Evolutionary conservation across 176 grass and related monocot species (phyloP).

Genomic region (Musa beccarii): DNA sequence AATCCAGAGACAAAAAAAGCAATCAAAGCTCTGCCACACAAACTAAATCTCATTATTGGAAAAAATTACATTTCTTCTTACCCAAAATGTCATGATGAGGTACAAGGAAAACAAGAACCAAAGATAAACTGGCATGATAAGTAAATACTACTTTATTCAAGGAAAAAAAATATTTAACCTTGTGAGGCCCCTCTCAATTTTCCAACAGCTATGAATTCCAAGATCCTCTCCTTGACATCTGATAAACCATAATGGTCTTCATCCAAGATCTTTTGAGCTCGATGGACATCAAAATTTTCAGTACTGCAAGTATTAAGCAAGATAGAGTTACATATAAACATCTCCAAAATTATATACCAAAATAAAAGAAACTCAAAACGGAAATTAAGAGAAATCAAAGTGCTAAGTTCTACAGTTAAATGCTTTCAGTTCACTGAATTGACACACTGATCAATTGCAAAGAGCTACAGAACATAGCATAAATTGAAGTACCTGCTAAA

Average conservation of each 20-base stretch:
- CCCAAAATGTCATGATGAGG: too few relatives aligned
- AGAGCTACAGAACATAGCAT: too few relatives aligned
- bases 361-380: constrained; percentile 4
- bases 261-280: constrained; percentile 89
- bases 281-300: constrained; percentile 95
- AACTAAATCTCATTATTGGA: too few relatives aligned
- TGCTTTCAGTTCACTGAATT: too few relatives aligned
- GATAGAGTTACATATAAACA: constrained; percentile 9
- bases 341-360: constrained; percentile 22
- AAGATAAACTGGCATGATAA: background rate
- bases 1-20: too few relatives aligned
- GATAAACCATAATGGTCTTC: constrained; percentile 98
- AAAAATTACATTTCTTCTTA: too few relatives aligned
- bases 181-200: constrained; percentile 94
- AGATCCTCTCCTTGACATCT: constrained; percentile 97
- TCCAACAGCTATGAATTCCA: constrained; percentile 97
- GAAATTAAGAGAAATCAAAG: background rate
- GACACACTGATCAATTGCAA: too few relatives aligned
- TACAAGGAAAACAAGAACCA: background rate
- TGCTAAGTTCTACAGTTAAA: too few relatives aligned
- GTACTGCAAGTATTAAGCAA: constrained; percentile 39
- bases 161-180: constrained; percentile 32
- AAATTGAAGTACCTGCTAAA: too few relatives aligned
- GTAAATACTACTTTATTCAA: background rate
- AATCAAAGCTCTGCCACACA: too few relatives aligned